A percentile compares a stretch with the other conserved stretches of the same genome.
These are phyloP conservation scores for Asterochloris sp. DNA, from an alignment of 139 green algal genomes.

Conservation along the genomic window DNA sequence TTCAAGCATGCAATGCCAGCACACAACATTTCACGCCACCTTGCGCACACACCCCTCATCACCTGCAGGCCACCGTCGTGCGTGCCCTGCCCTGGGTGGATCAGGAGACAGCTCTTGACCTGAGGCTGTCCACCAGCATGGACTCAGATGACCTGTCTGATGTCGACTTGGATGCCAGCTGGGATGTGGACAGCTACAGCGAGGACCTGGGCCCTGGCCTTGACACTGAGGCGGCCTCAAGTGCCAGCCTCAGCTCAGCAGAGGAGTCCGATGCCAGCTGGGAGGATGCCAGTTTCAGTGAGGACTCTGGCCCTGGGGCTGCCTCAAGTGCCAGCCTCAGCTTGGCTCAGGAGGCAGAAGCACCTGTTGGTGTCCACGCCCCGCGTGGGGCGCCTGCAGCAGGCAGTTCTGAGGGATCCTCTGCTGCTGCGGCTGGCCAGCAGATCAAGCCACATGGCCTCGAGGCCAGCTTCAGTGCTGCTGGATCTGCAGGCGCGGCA, in stretches of 20 bases:
- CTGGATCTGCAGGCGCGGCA: too few species aligned
- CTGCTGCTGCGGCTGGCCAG: too few species aligned
- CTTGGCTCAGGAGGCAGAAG: neutral
- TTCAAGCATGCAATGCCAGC: neutral
- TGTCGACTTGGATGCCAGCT: neutral
- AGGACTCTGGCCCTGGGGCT: neutral
- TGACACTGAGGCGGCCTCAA: neutral
- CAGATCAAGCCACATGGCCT: too few species aligned
- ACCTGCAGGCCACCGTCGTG: slow-evolving; percentile 9
- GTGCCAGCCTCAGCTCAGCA: neutral
- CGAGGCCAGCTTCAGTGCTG: too few species aligned
- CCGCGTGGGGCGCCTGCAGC: too few species aligned
- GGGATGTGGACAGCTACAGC: neutral
- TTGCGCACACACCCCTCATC: neutral
- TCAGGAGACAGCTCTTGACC: slow-evolving; percentile 10
- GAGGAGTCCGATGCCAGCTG: neutral
- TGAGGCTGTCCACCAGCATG: neutral
- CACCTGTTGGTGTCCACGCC: too few species aligned
- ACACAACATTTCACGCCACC: too few species aligned
- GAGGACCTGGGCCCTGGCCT: neutral
- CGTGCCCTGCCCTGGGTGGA: slow-evolving; percentile 16
- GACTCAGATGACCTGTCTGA: neutral
- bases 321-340: neutral
- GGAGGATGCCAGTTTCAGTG: neutral
- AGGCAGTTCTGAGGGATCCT: too few species aligned